phyloP scores from a whole-genome alignment of 2,329 filamentous ascomycete species.

The Grosmannia penicillata region DNA sequence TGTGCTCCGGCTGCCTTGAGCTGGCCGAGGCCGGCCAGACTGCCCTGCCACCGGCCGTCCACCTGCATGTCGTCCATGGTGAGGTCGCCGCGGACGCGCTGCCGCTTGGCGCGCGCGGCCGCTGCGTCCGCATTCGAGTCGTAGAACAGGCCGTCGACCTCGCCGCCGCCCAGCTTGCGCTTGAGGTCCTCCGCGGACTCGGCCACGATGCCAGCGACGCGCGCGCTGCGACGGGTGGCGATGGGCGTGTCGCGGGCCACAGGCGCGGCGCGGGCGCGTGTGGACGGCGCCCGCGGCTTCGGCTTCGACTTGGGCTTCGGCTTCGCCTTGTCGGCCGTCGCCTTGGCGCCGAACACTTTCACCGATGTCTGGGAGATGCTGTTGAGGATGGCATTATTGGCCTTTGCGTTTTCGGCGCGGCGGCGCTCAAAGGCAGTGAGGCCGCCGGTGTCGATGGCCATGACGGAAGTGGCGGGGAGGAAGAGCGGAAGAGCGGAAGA shows the following conservation, averaged over 20 bases:
- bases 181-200: slow-evolving; percentile 15
- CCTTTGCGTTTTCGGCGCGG: slow-evolving; percentile 71
- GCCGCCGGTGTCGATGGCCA: slow-evolving; percentile 16
- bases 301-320: slow-evolving; percentile 19
- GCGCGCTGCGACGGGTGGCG: slow-evolving; percentile 41
- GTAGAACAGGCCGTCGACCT: not conserved
- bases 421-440: slow-evolving; percentile 80
- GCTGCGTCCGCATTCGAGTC: not conserved
- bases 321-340: slow-evolving; percentile 24
- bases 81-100: slow-evolving; percentile 40
- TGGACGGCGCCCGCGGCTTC: slow-evolving; percentile 15
- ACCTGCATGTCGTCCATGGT: slow-evolving; percentile 65
- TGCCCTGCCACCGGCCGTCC: slow-evolving; percentile 60
- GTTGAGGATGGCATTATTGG: slow-evolving; percentile 67
- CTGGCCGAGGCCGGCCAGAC: slow-evolving; percentile 45
- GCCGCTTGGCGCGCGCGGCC: slow-evolving; percentile 42
- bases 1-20: slow-evolving; percentile 48
- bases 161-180: not conserved
- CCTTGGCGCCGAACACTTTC: slow-evolving; percentile 24
- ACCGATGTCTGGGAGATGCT: slow-evolving; percentile 55
- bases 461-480: not conserved
- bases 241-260: slow-evolving; percentile 24
- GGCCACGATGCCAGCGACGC: slow-evolving; percentile 38
- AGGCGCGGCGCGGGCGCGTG: slow-evolving; percentile 14
- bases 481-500: not conserved